Evolutionary conservation across 2,329 filamentous ascomycete genomes (phyloP).

Genomic region (Phaeoacremonium minimum): DNA sequence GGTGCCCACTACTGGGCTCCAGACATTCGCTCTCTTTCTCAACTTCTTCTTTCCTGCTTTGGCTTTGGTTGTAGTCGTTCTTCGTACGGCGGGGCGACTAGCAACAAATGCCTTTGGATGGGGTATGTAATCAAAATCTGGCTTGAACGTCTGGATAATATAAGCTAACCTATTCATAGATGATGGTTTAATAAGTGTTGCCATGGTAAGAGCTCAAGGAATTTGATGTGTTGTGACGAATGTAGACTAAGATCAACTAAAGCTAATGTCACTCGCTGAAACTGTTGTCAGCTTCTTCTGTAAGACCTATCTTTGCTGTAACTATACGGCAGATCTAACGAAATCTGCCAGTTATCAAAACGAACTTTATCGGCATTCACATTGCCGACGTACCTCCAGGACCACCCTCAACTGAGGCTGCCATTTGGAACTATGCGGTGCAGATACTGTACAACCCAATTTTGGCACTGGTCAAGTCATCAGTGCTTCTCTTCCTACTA

Average conservation of each 20-base stretch:
- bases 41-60: constrained; percentile 22
- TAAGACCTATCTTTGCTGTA: constrained; percentile 8
- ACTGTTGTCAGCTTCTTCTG: constrained; percentile 22
- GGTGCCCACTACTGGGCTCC: constrained; percentile 14
- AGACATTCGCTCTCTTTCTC: constrained; percentile 21
- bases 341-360: constrained; percentile 19
- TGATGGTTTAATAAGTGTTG: constrained; percentile 23
- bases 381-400: constrained; percentile 13
- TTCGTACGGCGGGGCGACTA: constrained; percentile 17
- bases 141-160: too few species aligned
- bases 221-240: neutral
- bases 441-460: constrained; percentile 30
- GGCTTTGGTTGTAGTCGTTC: constrained; percentile 17
- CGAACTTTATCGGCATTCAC: constrained; percentile 21
- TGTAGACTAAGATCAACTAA: too few species aligned
- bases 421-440: constrained; percentile 24
- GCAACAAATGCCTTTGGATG: constrained; percentile 15
- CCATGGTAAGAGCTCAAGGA: constrained; percentile 17
- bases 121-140: neutral
- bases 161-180: too few species aligned
- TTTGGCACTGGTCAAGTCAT: constrained; percentile 27
- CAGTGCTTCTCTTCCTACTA: constrained; percentile 25
- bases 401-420: constrained; percentile 16
- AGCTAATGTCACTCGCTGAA: constrained; percentile 19
- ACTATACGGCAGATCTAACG: constrained; percentile 4